These are phyloP conservation scores for Tylopilus sp. DNA, from an alignment of 1,284 basidiomycete species.

Conservation along the genomic window DNA sequence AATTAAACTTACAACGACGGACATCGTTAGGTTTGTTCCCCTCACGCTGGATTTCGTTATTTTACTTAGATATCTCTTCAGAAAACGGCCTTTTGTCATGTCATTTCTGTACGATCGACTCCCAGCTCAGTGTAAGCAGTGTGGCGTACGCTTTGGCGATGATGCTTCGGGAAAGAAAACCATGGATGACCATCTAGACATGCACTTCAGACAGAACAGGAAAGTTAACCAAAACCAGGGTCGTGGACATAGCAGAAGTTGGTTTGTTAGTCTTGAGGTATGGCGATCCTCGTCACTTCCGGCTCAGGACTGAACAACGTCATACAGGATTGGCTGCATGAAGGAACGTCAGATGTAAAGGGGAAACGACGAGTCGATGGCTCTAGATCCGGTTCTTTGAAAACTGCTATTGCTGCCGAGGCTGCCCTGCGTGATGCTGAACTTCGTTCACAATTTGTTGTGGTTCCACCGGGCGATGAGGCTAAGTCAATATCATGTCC, in stretches of 20 bases:
- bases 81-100: constrained; percentile 59
- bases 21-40: constrained; percentile 62
- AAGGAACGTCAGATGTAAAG: constrained; percentile 55
- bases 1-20: constrained; percentile 65
- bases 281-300: constrained; percentile 27
- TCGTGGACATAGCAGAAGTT: constrained; percentile 86
- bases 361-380: constrained; percentile 62
- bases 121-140: constrained; percentile 89
- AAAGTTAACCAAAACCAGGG: constrained; percentile 82
- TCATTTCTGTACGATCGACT: constrained; percentile 73
- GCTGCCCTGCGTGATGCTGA: constrained; percentile 69
- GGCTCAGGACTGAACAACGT: constrained; percentile 15
- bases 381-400: constrained; percentile 46
- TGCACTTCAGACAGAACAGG: constrained; percentile 95
- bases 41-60: not conserved
- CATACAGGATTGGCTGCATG: constrained; percentile 79
- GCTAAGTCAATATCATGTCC: constrained; percentile 81
- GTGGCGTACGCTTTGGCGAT: constrained; percentile 84
- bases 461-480: constrained; percentile 85
- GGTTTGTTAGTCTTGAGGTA: constrained; percentile 86
- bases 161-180: constrained; percentile 67
- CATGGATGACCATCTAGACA: constrained; percentile 90
- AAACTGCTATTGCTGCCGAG: constrained; percentile 62
- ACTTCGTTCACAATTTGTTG: constrained; percentile 75
- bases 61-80: constrained; percentile 30